Percentiles rank a stretch among this genome's conserved stretches.
These are phyloP conservation scores for Cercophora sp. DNA, from an alignment of 495 filamentous ascomycete genomes.

Conservation along the genomic window DNA sequence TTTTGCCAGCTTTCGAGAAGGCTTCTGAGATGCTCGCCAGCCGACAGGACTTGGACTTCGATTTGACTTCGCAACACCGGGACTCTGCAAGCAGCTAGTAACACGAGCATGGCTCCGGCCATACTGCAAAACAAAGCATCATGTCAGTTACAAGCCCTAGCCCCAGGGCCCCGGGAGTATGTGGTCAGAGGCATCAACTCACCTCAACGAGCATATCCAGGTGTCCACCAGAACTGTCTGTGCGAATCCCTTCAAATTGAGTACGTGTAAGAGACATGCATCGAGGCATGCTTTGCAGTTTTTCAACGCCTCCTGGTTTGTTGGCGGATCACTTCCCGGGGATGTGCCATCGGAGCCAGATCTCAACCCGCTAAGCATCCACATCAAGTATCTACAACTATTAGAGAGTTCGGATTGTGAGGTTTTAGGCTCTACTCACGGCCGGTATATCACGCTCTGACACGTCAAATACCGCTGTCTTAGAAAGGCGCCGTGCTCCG, in stretches of 20 bases:
- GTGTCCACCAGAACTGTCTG: constrained; percentile 46
- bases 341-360: not conserved
- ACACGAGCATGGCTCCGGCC: constrained; percentile 32
- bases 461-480: constrained; percentile 45
- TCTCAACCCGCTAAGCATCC: constrained; percentile 33
- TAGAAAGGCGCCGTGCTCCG: constrained; percentile 37
- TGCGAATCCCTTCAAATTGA: constrained; percentile 34
- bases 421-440: constrained; percentile 20
- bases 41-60: constrained; percentile 23
- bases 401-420: not conserved
- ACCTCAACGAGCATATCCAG: constrained; percentile 49
- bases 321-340: not conserved
- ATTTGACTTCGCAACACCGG: constrained; percentile 19
- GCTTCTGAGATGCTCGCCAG: constrained; percentile 24
- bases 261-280: constrained; percentile 39
- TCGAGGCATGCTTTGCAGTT: constrained; percentile 37
- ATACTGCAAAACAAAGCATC: constrained; percentile 18
- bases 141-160: not conserved
- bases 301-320: constrained; percentile 25
- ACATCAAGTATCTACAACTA: constrained; percentile 28
- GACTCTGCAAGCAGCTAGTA: constrained; percentile 27
- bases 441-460: constrained; percentile 45
- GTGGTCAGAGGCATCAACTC: constrained; percentile 16
- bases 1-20: constrained; percentile 25
- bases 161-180: not conserved